Percentiles rank a stretch among this genome's conserved stretches.
phyloP scores from a whole-genome alignment of 2,329 filamentous ascomycete genomes.

The Epichloe gansuensis region DNA sequence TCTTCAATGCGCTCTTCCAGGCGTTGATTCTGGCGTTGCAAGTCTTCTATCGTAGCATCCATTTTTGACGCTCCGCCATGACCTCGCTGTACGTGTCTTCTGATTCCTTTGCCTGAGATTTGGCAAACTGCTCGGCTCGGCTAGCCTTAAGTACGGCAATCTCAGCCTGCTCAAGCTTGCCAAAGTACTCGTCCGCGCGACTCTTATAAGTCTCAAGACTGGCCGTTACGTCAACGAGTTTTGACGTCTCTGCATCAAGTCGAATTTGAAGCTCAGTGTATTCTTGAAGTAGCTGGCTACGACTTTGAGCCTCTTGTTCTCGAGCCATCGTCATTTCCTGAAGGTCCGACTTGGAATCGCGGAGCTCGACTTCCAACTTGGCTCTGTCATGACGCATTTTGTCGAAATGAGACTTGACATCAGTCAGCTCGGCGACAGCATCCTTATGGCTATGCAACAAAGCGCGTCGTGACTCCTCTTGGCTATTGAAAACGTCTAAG shows the following conservation, averaged over 20 bases:
- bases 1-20: constrained; percentile 89
- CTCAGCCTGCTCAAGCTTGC: constrained; percentile 92
- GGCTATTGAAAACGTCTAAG: constrained; percentile 81
- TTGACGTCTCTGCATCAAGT: constrained; percentile 78
- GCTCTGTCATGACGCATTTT: constrained; percentile 73
- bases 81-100: constrained; percentile 84
- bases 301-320: constrained; percentile 79
- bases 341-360: constrained; percentile 72
- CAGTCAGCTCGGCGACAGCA: constrained; percentile 70
- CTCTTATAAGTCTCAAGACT: constrained; percentile 84
- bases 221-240: constrained; percentile 69
- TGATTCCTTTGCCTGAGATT: constrained; percentile 75
- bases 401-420: constrained; percentile 79
- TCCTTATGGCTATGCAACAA: constrained; percentile 77
- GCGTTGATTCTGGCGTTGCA: constrained; percentile 79
- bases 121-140: constrained; percentile 88
- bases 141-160: constrained; percentile 87
- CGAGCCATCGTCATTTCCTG: constrained; percentile 66
- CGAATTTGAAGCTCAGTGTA: constrained; percentile 90
- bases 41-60: constrained; percentile 75
- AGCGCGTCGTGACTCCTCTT: constrained; percentile 76
- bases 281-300: constrained; percentile 80
- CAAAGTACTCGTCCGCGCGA: constrained; percentile 91
- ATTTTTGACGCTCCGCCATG: constrained; percentile 85
- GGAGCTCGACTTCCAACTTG: constrained; percentile 71